Conservation (phyloP, 305 asterid genomes). For the Withania somnifera region DNA sequence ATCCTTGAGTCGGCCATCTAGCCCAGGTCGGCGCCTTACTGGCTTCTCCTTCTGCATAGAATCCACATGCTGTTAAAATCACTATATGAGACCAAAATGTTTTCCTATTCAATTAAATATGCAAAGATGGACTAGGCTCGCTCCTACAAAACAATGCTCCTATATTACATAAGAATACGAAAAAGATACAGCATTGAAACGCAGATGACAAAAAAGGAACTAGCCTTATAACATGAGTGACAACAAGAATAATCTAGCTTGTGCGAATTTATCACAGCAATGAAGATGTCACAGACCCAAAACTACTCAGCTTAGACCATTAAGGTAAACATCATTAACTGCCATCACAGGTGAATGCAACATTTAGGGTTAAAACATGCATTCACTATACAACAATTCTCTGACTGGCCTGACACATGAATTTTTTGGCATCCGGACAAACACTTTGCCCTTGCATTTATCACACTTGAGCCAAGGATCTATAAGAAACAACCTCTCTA, state of each 20-base stretch:
- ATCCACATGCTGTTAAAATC: background rate
- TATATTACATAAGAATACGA: background rate
- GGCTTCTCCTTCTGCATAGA: constrained; percentile 71
- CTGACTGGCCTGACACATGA: background rate
- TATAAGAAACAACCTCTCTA: no score
- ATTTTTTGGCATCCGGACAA: background rate
- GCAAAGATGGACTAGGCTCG: background rate
- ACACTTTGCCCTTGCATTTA: no score
- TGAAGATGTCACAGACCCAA: background rate
- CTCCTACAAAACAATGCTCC: background rate
- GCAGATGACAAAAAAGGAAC: background rate
- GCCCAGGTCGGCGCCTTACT: constrained; percentile 61
- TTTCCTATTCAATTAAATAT: background rate
- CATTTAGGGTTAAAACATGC: background rate
- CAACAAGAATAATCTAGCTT: background rate
- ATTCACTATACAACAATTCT: background rate
- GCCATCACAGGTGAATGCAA: background rate
- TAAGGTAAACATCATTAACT: background rate
- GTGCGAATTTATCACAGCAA: background rate
- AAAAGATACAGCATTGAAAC: background rate
- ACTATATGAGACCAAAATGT: background rate
- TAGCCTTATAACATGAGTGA: background rate
- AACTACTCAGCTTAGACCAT: background rate
- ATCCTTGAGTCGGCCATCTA: constrained; percentile 59
- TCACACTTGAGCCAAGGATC: no score